Conservation (phyloP, 805 yeast species). For the Komagataella pastoris region DNA sequence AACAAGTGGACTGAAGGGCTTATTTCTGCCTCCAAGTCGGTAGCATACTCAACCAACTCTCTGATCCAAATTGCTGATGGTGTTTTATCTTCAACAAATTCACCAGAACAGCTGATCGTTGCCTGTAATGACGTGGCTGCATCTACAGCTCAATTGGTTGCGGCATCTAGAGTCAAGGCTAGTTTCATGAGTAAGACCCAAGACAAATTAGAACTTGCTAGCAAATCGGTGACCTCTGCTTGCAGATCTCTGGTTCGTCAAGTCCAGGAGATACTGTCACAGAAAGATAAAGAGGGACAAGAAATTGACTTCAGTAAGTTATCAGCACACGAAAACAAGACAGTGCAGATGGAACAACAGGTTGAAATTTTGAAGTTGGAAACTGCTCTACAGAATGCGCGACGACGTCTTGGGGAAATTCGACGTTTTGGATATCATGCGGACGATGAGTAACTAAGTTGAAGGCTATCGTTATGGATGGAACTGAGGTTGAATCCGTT, state of each 20-base stretch:
- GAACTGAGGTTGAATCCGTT: not conserved
- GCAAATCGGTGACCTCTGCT: slow-evolving; percentile 59
- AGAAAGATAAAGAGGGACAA: slow-evolving; percentile 17
- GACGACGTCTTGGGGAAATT: slow-evolving; percentile 76
- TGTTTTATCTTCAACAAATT: slow-evolving; percentile 44
- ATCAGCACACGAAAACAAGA: slow-evolving; percentile 69
- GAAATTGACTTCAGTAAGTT: slow-evolving; percentile 55
- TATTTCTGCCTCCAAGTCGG: slow-evolving; percentile 79
- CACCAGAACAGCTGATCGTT: slow-evolving; percentile 76
- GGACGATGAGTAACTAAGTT: no score
- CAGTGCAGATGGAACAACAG: slow-evolving; percentile 86
- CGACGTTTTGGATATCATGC: slow-evolving; percentile 55
- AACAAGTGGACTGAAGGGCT: slow-evolving; percentile 92
- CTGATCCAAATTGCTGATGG: slow-evolving; percentile 83
- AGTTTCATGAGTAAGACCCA: slow-evolving; percentile 65
- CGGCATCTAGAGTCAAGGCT: slow-evolving; percentile 83
- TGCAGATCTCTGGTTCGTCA: slow-evolving; percentile 59
- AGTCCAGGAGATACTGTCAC: slow-evolving; percentile 44
- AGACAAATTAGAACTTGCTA: slow-evolving; percentile 55
- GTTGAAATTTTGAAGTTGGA: slow-evolving; percentile 79
- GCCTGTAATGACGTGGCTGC: slow-evolving; percentile 90
- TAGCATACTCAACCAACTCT: slow-evolving; percentile 72
- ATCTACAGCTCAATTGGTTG: slow-evolving; percentile 83
- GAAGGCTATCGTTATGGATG: no score
- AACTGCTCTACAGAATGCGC: slow-evolving; percentile 53